A percentile compares a stretch with the other conserved stretches of the same genome.
Conservation (phyloP, 495 filamentous ascomycete genomes). For the Glarea lozoyensis region DNA sequence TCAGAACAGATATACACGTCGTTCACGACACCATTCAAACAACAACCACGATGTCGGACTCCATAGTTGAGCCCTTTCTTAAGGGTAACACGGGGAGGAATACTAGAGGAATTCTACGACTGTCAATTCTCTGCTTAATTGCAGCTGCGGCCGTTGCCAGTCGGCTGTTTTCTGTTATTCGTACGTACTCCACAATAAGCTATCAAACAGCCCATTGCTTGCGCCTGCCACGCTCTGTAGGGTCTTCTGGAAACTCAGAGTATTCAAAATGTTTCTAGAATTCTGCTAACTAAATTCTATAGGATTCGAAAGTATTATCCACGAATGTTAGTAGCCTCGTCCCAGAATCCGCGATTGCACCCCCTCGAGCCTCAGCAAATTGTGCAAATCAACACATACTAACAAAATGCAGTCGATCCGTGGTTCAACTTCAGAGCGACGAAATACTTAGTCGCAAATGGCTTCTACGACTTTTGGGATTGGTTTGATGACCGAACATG, state of each 20-base stretch:
- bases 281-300: constrained; percentile 9
- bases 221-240: no score
- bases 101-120: constrained; percentile 76
- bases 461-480: constrained; percentile 99
- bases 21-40: constrained; percentile 13
- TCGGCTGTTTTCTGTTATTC: constrained; percentile 95
- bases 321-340: constrained; percentile 77
- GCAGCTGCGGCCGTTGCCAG: constrained; percentile 88
- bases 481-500: constrained; percentile 99
- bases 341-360: constrained; percentile 2
- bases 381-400: constrained; percentile 13
- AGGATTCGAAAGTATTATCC: constrained; percentile 99
- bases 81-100: constrained; percentile 38
- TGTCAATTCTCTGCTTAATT: constrained; percentile 88
- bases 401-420: constrained; percentile 70
- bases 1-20: constrained; percentile 16
- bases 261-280: background rate
- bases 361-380: constrained; percentile 5
- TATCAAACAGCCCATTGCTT: background rate
- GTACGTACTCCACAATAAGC: constrained; percentile 44
- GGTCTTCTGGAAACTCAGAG: no score
- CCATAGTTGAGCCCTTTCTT: constrained; percentile 28
- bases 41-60: constrained; percentile 16
- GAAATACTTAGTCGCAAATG: constrained; percentile 92
- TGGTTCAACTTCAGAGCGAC: constrained; percentile 99